A percentile compares a stretch with the other conserved stretches of the same genome.
Evolutionary conservation across 371 early-diverging fungal species (phyloP).

Genomic region (Mucor saturninus): DNA sequence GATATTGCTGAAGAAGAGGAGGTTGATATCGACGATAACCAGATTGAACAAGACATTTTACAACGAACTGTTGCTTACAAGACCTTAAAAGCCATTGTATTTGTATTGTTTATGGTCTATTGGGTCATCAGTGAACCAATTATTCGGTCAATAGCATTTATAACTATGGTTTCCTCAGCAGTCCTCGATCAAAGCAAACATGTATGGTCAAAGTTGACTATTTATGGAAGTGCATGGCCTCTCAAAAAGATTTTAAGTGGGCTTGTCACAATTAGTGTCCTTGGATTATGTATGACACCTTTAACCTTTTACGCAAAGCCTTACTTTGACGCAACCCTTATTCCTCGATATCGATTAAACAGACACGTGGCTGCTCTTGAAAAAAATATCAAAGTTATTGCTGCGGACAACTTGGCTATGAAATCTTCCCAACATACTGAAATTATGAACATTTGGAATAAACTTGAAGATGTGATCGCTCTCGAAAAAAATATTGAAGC

Average conservation of each 20-base stretch:
- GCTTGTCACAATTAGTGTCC: not conserved
- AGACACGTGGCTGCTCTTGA: too few relatives aligned
- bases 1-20: not conserved
- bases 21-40: not conserved
- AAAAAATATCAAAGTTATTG: too few relatives aligned
- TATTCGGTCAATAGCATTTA: slow-evolving; percentile 23
- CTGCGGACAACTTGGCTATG: too few relatives aligned
- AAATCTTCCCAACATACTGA: too few relatives aligned
- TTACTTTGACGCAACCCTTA: too few relatives aligned
- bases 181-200: slow-evolving; percentile 16
- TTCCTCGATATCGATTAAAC: too few relatives aligned
- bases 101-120: slow-evolving; percentile 29
- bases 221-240: not conserved
- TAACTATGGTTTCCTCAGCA: slow-evolving; percentile 27
- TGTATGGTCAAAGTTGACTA: slow-evolving; percentile 4
- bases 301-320: too few relatives aligned
- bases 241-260: not conserved
- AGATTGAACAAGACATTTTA: not conserved
- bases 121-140: slow-evolving; percentile 31
- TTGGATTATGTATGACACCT: not conserved
- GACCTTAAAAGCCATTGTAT: slow-evolving; percentile 2
- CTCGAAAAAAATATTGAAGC: too few relatives aligned
- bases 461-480: not conserved
- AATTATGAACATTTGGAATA: too few relatives aligned
- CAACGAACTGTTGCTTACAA: not conserved